A percentile compares a stretch with the other conserved stretches of the same genome.
Conservation (phyloP, 1,139 yeast species). For the Hyphopichia wangnamkhiaoensis region DNA sequence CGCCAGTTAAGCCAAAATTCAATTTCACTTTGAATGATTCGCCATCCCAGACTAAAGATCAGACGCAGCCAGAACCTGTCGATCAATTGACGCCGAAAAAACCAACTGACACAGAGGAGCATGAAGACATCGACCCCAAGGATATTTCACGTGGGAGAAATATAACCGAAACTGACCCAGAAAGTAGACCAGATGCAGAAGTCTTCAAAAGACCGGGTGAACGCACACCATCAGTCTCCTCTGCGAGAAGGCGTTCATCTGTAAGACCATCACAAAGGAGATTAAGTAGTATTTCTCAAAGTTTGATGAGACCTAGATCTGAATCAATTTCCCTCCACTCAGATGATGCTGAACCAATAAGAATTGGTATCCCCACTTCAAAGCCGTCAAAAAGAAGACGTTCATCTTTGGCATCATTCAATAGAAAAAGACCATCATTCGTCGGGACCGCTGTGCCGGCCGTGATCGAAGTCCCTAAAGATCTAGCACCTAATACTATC, state of each 20-base stretch:
- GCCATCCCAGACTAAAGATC: constrained; percentile 6
- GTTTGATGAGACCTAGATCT: constrained; percentile 27
- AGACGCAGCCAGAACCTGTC: background rate
- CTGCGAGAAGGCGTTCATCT: constrained; percentile 29
- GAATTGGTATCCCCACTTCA: constrained; percentile 38
- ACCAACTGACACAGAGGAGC: constrained; percentile 8
- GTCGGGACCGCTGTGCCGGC: constrained; percentile 4
- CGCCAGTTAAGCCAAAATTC: constrained; percentile 6
- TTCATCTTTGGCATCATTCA: constrained; percentile 17
- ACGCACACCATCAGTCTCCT: constrained; percentile 1
- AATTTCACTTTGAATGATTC: constrained; percentile 8
- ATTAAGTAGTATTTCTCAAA: constrained; percentile 37
- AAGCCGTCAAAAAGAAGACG: constrained; percentile 33
- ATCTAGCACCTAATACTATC: constrained; percentile 1
- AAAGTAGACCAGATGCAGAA: constrained; percentile 19
- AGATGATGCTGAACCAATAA: constrained; percentile 26
- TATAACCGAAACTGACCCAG: constrained; percentile 8
- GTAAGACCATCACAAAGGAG: constrained; percentile 31
- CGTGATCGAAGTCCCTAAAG: constrained; percentile 4
- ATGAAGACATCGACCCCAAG: constrained; percentile 33
- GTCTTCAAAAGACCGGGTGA: constrained; percentile 31
- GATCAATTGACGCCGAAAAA: background rate
- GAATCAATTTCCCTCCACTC: constrained; percentile 26
- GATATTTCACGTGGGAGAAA: constrained; percentile 20
- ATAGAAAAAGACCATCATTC: background rate